Conservation (phyloP, 2,329 filamentous ascomycete genomes). For the Trichoderma sp. region DNA sequence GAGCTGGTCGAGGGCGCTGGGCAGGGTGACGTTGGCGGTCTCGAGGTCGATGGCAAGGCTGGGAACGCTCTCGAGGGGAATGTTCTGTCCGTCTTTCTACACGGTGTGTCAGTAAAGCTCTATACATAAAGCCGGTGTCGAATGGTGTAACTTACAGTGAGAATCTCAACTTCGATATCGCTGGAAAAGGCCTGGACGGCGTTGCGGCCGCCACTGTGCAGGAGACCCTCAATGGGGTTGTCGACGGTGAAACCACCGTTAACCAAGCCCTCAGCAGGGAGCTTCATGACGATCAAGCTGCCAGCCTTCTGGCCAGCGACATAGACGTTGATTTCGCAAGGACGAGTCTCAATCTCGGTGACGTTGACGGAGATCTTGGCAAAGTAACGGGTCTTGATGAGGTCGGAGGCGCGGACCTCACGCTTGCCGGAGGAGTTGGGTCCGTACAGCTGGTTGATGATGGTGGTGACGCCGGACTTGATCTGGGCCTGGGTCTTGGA, state of each 20-base stretch:
- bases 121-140: neutral
- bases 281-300: conserved; percentile 37
- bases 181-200: conserved; percentile 28
- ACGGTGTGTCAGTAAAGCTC: neutral
- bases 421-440: conserved; percentile 9
- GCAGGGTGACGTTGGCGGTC: conserved; percentile 30
- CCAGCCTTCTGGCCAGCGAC: conserved; percentile 34
- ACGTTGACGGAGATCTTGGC: conserved; percentile 35
- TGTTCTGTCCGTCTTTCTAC: conserved; percentile 33
- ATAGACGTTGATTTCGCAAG: conserved; percentile 34
- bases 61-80: conserved; percentile 29
- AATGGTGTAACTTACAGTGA: conserved; percentile 28
- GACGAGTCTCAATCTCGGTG: conserved; percentile 33
- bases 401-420: neutral
- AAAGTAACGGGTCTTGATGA: conserved; percentile 34
- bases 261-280: conserved; percentile 33
- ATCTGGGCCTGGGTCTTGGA: conserved; percentile 32
- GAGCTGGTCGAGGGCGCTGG: conserved; percentile 28
- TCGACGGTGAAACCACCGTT: conserved; percentile 40
- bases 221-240: conserved; percentile 60
- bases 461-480: conserved; percentile 29
- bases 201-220: conserved; percentile 30
- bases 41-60: conserved; percentile 40
- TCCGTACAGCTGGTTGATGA: conserved; percentile 36
- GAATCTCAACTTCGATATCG: conserved; percentile 34